These are phyloP conservation scores for Helotiales sp. DNA, from an alignment of 2,329 filamentous ascomycete species.

Conservation along the genomic window DNA sequence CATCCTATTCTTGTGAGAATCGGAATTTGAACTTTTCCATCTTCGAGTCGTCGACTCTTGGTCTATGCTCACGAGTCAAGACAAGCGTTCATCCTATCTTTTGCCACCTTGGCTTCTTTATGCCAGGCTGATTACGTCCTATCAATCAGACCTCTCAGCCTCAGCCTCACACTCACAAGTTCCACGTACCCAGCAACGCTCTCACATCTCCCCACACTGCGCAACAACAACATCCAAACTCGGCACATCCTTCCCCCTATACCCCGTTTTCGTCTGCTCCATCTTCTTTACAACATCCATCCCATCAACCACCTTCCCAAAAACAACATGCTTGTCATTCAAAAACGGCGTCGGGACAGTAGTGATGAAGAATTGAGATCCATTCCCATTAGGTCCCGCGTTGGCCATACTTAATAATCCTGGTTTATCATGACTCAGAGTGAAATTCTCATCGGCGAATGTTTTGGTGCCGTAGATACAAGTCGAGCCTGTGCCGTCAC, in stretches of 20 bases:
- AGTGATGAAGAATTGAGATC: constrained; percentile 97
- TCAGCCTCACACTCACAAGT: too few relatives aligned
- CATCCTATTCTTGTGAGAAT: too few relatives aligned
- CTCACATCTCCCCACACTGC: constrained; percentile 90
- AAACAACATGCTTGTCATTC: constrained; percentile 92
- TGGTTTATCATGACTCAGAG: constrained; percentile 71
- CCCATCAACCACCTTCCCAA: constrained; percentile 85
- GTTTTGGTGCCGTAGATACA: constrained; percentile 83
- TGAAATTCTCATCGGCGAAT: constrained; percentile 92
- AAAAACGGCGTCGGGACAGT: constrained; percentile 84
- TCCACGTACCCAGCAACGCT: not conserved
- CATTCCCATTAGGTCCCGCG: constrained; percentile 88
- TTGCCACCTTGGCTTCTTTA: not conserved
- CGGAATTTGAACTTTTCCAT: too few relatives aligned
- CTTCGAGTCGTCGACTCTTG: too few relatives aligned
- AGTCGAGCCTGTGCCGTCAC: constrained; percentile 85
- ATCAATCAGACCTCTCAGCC: too few relatives aligned
- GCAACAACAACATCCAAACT: constrained; percentile 80
- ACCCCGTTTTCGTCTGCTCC: constrained; percentile 83
- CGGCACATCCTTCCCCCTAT: constrained; percentile 73
- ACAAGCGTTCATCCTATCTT: not conserved
- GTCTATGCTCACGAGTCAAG: too few relatives aligned
- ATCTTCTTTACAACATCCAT: constrained; percentile 92
- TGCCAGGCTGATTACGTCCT: too few relatives aligned
- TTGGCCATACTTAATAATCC: constrained; percentile 95